Percentiles rank a stretch among this genome's conserved stretches.
Evolutionary conservation across 2,329 filamentous ascomycete species (phyloP).

Genomic region (Escovopsis sp.): DNA sequence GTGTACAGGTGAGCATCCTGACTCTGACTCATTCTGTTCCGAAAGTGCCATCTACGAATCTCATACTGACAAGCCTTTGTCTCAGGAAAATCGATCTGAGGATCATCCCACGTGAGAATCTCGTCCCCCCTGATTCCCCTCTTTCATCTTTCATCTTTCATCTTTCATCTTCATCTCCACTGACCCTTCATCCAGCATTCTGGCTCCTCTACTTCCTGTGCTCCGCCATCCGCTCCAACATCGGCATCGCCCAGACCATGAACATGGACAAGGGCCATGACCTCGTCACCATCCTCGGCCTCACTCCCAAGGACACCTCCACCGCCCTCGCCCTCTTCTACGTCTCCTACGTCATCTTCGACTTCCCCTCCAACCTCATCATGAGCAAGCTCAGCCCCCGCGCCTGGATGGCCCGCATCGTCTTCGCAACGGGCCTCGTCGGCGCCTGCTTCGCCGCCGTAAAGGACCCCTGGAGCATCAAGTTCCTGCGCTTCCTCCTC

Average conservation of each 20-base stretch:
- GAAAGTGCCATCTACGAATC: background rate
- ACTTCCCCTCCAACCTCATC: constrained; percentile 74
- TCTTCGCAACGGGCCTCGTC: constrained; percentile 73
- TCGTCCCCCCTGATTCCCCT: no score
- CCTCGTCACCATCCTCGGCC: constrained; percentile 53
- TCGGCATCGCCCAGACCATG: constrained; percentile 92
- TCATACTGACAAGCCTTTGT: background rate
- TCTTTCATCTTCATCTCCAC: background rate
- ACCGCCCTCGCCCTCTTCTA: constrained; percentile 82
- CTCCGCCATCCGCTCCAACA: constrained; percentile 82
- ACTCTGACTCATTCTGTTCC: background rate
- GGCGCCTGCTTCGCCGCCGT: constrained; percentile 75
- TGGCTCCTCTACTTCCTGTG: constrained; percentile 87
- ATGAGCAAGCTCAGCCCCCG: constrained; percentile 78
- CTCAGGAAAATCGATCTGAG: constrained; percentile 39
- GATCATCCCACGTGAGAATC: constrained; percentile 39
- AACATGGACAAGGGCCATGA: constrained; percentile 58
- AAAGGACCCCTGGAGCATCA: constrained; percentile 69
- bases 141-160: no score
- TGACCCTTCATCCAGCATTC: constrained; percentile 40
- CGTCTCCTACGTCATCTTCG: constrained; percentile 81
- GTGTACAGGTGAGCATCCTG: constrained; percentile 29
- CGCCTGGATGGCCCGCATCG: constrained; percentile 85
- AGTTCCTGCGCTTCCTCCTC: constrained; percentile 73
- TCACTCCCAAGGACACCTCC: constrained; percentile 64